phyloP scores from a whole-genome alignment of 2,329 filamentous ascomycete species.

The Sclerotinia nivalis region DNA sequence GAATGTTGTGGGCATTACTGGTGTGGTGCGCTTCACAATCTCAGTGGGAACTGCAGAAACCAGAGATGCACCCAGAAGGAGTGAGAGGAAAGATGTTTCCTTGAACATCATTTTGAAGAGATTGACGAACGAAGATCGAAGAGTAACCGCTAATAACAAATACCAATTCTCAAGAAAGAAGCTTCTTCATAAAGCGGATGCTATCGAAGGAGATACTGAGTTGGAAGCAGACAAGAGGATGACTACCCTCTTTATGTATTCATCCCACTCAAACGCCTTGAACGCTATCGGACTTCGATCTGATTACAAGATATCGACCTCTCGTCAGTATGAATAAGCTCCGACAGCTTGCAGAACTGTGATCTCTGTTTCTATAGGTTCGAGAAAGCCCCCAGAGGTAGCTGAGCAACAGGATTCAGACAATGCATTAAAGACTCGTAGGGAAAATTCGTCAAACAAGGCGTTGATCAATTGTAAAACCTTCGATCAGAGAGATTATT shows the following conservation, averaged over 20 bases:
- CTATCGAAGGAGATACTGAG: not conserved
- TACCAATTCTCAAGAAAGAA: not conserved
- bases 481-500: not conserved
- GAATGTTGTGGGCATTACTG: not conserved
- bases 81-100: not conserved
- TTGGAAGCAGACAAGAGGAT: not conserved
- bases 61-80: not conserved
- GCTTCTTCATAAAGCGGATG: not conserved
- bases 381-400: not conserved
- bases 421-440: not conserved
- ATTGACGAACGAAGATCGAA: not conserved
- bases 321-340: not conserved
- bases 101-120: not conserved
- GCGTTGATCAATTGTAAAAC: not conserved
- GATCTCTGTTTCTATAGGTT: not conserved
- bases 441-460: not conserved
- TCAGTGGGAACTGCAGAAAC: not conserved
- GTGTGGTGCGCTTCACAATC: not conserved
- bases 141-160: not conserved
- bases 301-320: not conserved
- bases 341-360: not conserved
- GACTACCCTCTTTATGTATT: not conserved
- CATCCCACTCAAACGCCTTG: not conserved
- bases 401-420: not conserved
- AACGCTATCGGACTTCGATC: not conserved